These are phyloP conservation scores for Scheffersomyces amazonensis DNA, from an alignment of 805 yeast species.

Conservation along the genomic window DNA sequence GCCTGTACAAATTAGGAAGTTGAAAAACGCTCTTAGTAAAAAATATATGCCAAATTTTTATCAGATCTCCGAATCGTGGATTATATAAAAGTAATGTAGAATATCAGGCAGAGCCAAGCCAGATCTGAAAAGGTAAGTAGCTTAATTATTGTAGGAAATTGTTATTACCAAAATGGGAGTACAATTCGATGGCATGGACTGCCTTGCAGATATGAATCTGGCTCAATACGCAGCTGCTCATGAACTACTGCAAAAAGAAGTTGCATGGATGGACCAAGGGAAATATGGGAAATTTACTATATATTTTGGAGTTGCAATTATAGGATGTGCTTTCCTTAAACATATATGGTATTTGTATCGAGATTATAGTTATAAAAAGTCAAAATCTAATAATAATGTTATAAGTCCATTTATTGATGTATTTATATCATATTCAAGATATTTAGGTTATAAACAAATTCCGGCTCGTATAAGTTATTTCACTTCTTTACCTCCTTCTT, in stretches of 20 bases:
- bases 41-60: too few relatives aligned
- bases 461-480: slow-evolving; percentile 19
- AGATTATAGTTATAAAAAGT: slow-evolving; percentile 17
- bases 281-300: slow-evolving; percentile 36
- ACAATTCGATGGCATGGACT: slow-evolving; percentile 34
- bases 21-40: too few relatives aligned
- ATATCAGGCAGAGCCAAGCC: too few relatives aligned
- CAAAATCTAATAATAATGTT: slow-evolving; percentile 7
- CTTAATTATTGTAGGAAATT: too few relatives aligned
- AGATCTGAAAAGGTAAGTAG: too few relatives aligned
- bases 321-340: slow-evolving; percentile 32
- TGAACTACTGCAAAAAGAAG: slow-evolving; percentile 25
- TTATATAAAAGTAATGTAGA: too few relatives aligned
- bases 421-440: slow-evolving; percentile 29
- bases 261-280: slow-evolving; percentile 24
- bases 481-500: slow-evolving; percentile 32
- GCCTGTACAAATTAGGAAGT: too few relatives aligned
- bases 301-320: slow-evolving; percentile 38
- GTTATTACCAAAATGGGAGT: slow-evolving; percentile 17
- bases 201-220: slow-evolving; percentile 28
- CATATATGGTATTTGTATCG: slow-evolving; percentile 22
- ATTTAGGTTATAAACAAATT: slow-evolving; percentile 30
- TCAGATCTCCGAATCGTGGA: too few relatives aligned
- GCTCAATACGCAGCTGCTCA: slow-evolving; percentile 16
- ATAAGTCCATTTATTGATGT: slow-evolving; percentile 24